These are phyloP conservation scores for Apiospora aurea DNA, from an alignment of 2,329 filamentous ascomycete species.

Conservation along the genomic window DNA sequence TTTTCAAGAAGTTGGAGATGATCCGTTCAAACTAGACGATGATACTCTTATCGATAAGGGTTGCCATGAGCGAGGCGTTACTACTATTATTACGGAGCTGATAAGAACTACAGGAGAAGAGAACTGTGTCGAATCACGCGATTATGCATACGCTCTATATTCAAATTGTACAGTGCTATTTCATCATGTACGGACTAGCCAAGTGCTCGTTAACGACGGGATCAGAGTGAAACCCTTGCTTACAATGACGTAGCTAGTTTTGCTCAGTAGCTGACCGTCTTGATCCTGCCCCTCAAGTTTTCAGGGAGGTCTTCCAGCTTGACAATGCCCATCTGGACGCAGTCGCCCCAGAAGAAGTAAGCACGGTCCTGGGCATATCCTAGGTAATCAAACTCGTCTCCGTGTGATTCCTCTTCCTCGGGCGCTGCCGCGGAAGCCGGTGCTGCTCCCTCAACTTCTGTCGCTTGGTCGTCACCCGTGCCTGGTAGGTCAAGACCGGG, in stretches of 20 bases:
- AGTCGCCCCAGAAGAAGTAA: constrained; percentile 94
- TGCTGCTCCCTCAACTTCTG: constrained; percentile 36
- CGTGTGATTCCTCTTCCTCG: constrained; percentile 55
- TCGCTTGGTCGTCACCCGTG: constrained; percentile 44
- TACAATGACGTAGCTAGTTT: background rate
- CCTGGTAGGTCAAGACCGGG: constrained; percentile 65
- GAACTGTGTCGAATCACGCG: background rate
- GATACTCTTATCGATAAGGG: constrained; percentile 9
- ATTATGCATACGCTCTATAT: constrained; percentile 1
- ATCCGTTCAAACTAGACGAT: background rate
- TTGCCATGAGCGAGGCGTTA: too few relatives aligned
- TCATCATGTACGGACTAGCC: background rate
- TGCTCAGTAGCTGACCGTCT: constrained; percentile 69
- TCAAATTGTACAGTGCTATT: background rate
- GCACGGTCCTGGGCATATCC: constrained; percentile 89
- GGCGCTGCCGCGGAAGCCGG: constrained; percentile 29
- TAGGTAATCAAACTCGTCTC: constrained; percentile 87
- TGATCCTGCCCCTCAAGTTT: constrained; percentile 68
- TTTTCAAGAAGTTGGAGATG: background rate
- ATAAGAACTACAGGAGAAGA: background rate
- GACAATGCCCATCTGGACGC: constrained; percentile 77
- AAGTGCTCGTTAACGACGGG: background rate
- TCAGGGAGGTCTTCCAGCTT: constrained; percentile 78
- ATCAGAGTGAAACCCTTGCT: background rate
- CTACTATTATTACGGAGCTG: background rate